Conservation (phyloP, 768 basidiomycete genomes). For the Dentipellis sp. region DNA sequence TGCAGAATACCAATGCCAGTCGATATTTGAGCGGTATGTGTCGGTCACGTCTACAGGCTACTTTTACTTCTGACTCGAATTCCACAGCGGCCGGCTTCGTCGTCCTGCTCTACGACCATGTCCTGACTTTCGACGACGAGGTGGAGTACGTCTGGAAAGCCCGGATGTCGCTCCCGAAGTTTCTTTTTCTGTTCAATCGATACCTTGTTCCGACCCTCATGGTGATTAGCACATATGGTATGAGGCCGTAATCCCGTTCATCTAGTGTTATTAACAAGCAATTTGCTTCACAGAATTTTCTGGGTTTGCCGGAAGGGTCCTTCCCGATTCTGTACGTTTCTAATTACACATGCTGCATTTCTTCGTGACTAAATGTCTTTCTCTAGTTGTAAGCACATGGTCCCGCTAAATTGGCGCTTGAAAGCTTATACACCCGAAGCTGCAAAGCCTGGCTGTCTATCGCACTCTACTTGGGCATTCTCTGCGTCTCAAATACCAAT, state of each 20-base stretch:
- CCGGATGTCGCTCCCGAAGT: slow-evolving; percentile 25
- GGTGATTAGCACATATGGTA: not conserved
- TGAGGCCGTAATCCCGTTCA: not conserved
- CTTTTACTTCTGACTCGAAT: not conserved
- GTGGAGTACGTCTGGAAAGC: slow-evolving; percentile 32
- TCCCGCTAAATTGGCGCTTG: not conserved
- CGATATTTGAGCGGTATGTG: not conserved
- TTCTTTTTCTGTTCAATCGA: slow-evolving; percentile 31
- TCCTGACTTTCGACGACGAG: slow-evolving; percentile 31
- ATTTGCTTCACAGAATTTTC: not conserved
- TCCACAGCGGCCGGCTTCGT: slow-evolving; percentile 24
- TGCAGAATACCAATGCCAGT: not conserved
- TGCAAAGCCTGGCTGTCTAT: not conserved
- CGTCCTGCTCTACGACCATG: slow-evolving; percentile 31
- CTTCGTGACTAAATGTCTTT: not conserved
- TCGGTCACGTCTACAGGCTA: not conserved
- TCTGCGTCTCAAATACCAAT: not conserved
- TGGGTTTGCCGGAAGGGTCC: not conserved
- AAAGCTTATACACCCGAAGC: not conserved
- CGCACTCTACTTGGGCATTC: not conserved
- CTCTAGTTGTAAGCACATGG: not conserved
- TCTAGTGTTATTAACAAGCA: not conserved
- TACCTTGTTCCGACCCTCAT: slow-evolving; percentile 24
- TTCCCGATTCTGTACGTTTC: not conserved
- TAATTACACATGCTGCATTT: not conserved